These are phyloP conservation scores for Quercus aquifolioides DNA, from an alignment of 306 rosid genomes.

Conservation along the genomic window DNA sequence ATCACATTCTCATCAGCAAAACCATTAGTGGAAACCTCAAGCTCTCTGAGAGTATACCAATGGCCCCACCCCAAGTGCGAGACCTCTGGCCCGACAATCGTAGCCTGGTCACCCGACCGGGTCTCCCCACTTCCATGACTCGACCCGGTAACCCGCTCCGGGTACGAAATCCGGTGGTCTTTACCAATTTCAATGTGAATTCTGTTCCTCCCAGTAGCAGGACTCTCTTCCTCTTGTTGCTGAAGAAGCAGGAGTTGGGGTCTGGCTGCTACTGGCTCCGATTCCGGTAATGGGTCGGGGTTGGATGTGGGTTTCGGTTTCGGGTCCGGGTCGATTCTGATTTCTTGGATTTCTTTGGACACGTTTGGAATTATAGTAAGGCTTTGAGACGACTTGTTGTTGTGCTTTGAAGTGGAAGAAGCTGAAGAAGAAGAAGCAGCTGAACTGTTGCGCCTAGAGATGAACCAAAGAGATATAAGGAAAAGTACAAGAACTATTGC, in stretches of 20 bases:
- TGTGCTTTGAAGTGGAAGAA: not conserved
- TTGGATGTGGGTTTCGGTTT: conserved; percentile 8
- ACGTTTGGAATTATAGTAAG: conserved; percentile 41
- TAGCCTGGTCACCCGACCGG: conserved; percentile 48
- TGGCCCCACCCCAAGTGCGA: conserved; percentile 74
- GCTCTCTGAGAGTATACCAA: conserved; percentile 66
- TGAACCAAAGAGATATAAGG: conserved; percentile 56
- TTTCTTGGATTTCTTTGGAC: conserved; percentile 64
- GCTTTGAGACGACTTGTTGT: conserved; percentile 22
- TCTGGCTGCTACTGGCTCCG: conserved; percentile 21
- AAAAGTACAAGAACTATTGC: conserved; percentile 60
- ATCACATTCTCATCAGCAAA: conserved; percentile 63
- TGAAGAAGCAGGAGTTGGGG: conserved; percentile 22
- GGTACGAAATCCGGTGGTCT: conserved; percentile 60
- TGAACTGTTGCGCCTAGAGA: conserved; percentile 36
- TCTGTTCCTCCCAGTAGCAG: conserved; percentile 23
- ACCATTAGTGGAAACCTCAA: conserved; percentile 47
- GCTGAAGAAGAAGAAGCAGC: conserved; percentile 1
- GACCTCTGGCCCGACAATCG: conserved; percentile 43
- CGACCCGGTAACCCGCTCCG: conserved; percentile 47
- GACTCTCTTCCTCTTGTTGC: conserved; percentile 42
- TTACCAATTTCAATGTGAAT: conserved; percentile 61
- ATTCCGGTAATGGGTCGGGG: conserved; percentile 41
- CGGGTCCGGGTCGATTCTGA: conserved; percentile 43
- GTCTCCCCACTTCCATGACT: conserved; percentile 49